Base-by-base conservation (phyloP, 1,284 basidiomycete genomes). In the Erythrobasidium hasegawianum region DNA sequence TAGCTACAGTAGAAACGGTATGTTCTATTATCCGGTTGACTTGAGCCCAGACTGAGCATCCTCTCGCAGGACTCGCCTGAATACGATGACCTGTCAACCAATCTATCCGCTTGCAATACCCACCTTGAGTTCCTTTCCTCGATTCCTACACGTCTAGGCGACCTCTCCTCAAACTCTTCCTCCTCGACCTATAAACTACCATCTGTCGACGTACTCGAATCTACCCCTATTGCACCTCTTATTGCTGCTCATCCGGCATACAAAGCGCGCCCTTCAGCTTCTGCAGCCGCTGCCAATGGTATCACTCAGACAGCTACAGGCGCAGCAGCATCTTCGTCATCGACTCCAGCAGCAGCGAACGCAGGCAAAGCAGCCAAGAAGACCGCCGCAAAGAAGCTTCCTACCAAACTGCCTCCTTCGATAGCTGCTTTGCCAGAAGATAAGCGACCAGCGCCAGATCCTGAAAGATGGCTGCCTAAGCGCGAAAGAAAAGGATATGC, bases 401-500 rank as follows among this genome's bases (percentile, higher is more conserved):
- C 27, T 29, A 45, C 54, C n/a, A 69, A 69, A 47, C 47, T 69
- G 22, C 68, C 68, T n/a, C 24, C 62, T n/a, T 20, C 27, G 13
- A 69, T 69, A 29, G 68, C 68, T 18, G 52, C 57, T 5, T 38
- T 69, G 33, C 61, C 68, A 43, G 57, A 59, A 39, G 52, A 49
- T 22, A 55, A 69, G 50, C 57, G 68, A 50, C 68, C 68, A n/a
- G 50, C 62, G 20, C 57, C 60, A 18, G 68, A 69, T 53, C 68
- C 68, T 33, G 72, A 73, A 29, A 55, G 71, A 2, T 74, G 73
- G 72, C 61, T 74, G n/a, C 72, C 71, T 3, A 71, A 69, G 43
- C 64, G 70, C 11, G 67, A 72, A 59, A 53, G 73, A 18, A 69
- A 75, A 67, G 54, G 72, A 62, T 68, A 75, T 72, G 56, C 74